Evolutionary conservation across 2,329 filamentous ascomycete species (phyloP).

Genomic region (Orbilia javanica): DNA sequence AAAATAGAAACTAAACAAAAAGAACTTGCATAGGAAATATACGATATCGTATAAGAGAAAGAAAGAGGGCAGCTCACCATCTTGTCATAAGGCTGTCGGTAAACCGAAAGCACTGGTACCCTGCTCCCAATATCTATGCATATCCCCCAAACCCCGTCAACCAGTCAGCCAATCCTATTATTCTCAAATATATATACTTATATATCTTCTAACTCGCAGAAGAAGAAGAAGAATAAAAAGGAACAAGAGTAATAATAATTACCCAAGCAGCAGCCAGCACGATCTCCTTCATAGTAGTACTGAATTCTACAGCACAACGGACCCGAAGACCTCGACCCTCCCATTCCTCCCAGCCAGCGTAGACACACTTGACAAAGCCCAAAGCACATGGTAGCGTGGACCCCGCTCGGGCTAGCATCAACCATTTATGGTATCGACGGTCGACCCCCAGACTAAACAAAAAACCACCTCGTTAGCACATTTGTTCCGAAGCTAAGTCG

Average conservation of each 20-base stretch:
- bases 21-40: no score
- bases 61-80: constrained; percentile 70
- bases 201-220: no score
- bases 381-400: constrained; percentile 79
- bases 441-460: constrained; percentile 74
- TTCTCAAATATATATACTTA: neutral
- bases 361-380: constrained; percentile 75
- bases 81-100: constrained; percentile 86
- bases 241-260: no score
- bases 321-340: constrained; percentile 17
- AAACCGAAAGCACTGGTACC: constrained; percentile 84
- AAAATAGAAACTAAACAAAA: no score
- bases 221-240: neutral
- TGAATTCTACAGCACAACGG: constrained; percentile 71
- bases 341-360: constrained; percentile 63
- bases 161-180: neutral
- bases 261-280: constrained; percentile 72
- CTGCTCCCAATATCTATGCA: constrained; percentile 78
- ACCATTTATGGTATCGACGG: constrained; percentile 77
- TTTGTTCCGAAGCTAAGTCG: no score
- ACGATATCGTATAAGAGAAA: no score
- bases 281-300: constrained; percentile 77
- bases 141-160: neutral
- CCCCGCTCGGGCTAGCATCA: constrained; percentile 78
- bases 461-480: neutral